Evolutionary conservation across 768 basidiomycete species (phyloP).

Genomic region (Pholiota molesta): DNA sequence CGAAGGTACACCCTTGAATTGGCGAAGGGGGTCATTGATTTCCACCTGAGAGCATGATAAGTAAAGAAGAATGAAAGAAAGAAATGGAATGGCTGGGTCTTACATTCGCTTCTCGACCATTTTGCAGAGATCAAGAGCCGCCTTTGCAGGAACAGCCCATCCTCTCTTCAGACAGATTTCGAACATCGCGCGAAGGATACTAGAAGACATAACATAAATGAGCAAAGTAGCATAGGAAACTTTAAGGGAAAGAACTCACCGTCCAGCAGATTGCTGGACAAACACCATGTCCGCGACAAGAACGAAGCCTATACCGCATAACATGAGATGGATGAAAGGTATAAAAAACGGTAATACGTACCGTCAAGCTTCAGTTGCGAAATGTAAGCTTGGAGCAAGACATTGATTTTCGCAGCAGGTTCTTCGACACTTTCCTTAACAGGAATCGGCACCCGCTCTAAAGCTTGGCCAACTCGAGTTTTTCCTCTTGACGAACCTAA

Average conservation of each 20-base stretch:
- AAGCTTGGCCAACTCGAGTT: slow-evolving; percentile 86
- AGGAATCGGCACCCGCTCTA: slow-evolving; percentile 95
- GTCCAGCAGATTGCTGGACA: slow-evolving; percentile 95
- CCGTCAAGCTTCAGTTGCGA: slow-evolving; percentile 93
- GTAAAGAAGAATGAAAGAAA: background rate
- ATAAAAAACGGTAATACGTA: slow-evolving; percentile 20
- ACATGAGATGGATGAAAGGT: background rate
- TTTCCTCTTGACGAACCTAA: slow-evolving; percentile 83
- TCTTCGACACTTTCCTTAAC: slow-evolving; percentile 97
- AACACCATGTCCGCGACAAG: slow-evolving; percentile 94
- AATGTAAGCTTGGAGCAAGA: slow-evolving; percentile 92
- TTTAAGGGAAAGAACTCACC: slow-evolving; percentile 40
- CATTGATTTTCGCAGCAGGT: slow-evolving; percentile 96
- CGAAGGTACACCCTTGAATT: slow-evolving; percentile 89
- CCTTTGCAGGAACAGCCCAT: slow-evolving; percentile 95
- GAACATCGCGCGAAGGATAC: slow-evolving; percentile 94
- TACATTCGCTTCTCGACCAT: slow-evolving; percentile 90
- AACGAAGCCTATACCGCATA: slow-evolving; percentile 60
- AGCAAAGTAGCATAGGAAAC: background rate
- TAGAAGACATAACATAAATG: slow-evolving; percentile 23
- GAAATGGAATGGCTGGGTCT: slow-evolving; percentile 27
- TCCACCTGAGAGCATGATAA: slow-evolving; percentile 66
- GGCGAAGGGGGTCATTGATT: slow-evolving; percentile 97
- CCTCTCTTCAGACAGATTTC: slow-evolving; percentile 97
- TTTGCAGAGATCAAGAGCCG: slow-evolving; percentile 92